Conservation (phyloP, 1,139 yeast species). For the Yamadazyma conglobata region DNA sequence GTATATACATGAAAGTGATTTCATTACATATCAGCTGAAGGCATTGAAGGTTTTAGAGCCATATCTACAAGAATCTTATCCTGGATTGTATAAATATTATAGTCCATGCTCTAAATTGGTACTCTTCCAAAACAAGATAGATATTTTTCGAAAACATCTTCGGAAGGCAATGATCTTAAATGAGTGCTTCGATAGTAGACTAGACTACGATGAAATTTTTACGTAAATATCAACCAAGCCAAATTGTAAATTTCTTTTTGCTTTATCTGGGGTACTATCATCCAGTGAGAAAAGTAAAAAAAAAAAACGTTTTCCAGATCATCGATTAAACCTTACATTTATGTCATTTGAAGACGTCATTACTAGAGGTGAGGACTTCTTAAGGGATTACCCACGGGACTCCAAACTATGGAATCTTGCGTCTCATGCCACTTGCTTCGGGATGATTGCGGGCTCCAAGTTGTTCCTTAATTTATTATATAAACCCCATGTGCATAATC, state of each 20-base stretch:
- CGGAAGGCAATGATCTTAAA: constrained; percentile 2
- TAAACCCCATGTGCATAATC: constrained; percentile 57
- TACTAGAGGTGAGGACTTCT: constrained; percentile 71
- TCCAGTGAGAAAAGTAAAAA: not conserved
- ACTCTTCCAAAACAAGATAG: constrained; percentile 3
- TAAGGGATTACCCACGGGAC: constrained; percentile 58
- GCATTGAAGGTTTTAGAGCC: constrained; percentile 4
- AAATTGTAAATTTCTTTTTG: not conserved
- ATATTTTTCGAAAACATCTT: constrained; percentile 1
- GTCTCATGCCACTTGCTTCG: constrained; percentile 66
- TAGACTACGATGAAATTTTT: constrained; percentile 5
- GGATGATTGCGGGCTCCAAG: constrained; percentile 66
- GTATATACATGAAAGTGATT: constrained; percentile 15
- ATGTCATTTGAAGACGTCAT: constrained; percentile 78
- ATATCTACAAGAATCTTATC: constrained; percentile 4
- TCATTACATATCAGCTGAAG: constrained; percentile 13
- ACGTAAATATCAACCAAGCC: not conserved
- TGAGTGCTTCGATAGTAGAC: constrained; percentile 3
- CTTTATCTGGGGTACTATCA: not conserved
- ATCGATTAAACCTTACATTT: not conserved
- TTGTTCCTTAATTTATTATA: constrained; percentile 58
- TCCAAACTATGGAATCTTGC: constrained; percentile 60
- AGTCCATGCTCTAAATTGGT: constrained; percentile 1
- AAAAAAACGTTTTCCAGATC: constrained; percentile 3
- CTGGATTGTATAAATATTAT: constrained; percentile 10